Conservation (phyloP, 1,284 basidiomycete genomes). For the Ganoderma sinense region DNA sequence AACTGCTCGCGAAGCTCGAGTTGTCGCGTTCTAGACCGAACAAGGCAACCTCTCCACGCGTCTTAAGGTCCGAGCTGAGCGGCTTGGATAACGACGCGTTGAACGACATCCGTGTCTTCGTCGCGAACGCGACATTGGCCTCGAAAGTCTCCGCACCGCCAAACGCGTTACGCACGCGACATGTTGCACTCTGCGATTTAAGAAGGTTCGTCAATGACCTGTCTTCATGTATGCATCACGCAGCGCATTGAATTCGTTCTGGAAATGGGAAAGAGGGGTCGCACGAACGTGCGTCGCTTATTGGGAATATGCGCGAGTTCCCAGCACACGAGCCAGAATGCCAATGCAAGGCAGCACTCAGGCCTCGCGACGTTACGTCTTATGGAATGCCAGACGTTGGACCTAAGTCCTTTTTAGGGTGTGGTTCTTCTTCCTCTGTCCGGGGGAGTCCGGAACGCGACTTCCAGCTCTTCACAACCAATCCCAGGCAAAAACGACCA, state of each 20-base stretch:
- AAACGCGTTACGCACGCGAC: slow-evolving; percentile 86
- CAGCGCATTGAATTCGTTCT: background rate
- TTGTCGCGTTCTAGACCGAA: slow-evolving; percentile 77
- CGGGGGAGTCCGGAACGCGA: background rate
- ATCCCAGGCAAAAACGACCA: background rate
- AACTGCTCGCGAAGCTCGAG: slow-evolving; percentile 73
- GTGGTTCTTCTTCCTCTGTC: background rate
- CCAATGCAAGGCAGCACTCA: background rate
- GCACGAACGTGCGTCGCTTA: background rate
- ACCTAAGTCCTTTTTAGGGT: background rate
- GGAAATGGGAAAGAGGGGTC: background rate
- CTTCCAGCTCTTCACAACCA: background rate
- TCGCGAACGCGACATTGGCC: slow-evolving; percentile 86
- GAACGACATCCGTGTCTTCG: slow-evolving; percentile 88
- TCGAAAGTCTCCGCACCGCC: slow-evolving; percentile 93
- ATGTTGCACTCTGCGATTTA: slow-evolving; percentile 72
- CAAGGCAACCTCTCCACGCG: slow-evolving; percentile 65
- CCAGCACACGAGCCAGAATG: background rate
- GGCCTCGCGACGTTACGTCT: background rate
- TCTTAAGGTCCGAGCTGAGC: slow-evolving; percentile 64
- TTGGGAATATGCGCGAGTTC: background rate
- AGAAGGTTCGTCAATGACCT: background rate
- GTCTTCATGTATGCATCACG: background rate
- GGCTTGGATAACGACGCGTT: slow-evolving; percentile 69
- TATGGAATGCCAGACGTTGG: background rate